Evolutionary conservation across 2,329 filamentous ascomycete species (phyloP).

Genomic region (Lasiodiplodia sp.): DNA sequence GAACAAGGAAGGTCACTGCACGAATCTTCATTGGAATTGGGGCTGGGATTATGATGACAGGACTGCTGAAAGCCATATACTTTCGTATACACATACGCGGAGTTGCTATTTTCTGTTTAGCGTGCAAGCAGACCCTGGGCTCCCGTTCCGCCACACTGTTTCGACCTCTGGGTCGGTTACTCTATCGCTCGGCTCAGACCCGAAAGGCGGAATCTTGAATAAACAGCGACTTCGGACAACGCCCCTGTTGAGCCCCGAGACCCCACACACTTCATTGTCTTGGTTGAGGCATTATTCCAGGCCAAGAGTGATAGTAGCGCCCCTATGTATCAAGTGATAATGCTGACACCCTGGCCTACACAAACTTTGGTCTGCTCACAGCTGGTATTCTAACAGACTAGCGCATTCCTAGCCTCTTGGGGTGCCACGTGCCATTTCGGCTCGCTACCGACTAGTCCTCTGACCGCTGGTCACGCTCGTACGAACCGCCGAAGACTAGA

Average conservation of each 20-base stretch:
- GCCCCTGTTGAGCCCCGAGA: too few relatives aligned
- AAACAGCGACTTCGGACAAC: too few relatives aligned
- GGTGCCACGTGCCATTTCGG: background rate
- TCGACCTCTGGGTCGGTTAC: too few relatives aligned
- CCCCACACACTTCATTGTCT: too few relatives aligned
- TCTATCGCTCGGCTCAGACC: background rate
- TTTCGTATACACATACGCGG: constrained; percentile 4
- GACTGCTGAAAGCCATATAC: background rate
- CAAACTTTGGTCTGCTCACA: background rate
- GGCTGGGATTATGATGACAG: background rate
- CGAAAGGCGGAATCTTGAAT: background rate
- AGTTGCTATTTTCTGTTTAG: background rate
- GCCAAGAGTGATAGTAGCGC: background rate
- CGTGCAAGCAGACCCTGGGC: background rate
- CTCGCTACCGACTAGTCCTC: background rate
- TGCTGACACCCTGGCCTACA: background rate
- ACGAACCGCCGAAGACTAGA: background rate
- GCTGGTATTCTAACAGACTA: background rate
- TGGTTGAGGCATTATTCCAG: too few relatives aligned
- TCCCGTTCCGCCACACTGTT: background rate
- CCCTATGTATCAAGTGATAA: background rate
- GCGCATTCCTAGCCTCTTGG: background rate
- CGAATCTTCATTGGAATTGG: background rate
- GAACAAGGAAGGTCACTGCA: constrained; percentile 1
- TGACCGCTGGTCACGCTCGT: background rate